Base-by-base conservation (phyloP, 2,329 filamentous ascomycete species). In the Apiospora sp. region DNA sequence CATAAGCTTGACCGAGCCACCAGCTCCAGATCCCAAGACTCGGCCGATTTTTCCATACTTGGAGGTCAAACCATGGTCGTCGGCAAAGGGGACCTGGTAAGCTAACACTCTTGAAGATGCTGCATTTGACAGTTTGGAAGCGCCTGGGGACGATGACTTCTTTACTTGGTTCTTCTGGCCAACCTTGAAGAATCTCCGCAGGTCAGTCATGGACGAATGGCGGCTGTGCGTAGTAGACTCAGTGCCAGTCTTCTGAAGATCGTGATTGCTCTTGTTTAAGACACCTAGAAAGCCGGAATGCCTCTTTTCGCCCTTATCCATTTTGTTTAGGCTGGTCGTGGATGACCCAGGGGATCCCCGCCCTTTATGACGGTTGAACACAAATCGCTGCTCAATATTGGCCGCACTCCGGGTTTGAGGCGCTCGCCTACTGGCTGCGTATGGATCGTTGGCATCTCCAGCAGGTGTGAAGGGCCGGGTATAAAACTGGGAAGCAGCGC, bases 11-110 rank as follows among this genome's bases (percentile, higher is more conserved):
- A 99, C 96, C 0, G 96, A 98, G 37, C 96, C 96, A 69, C 96
- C 96, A 41, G 96, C 96, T 37, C 96, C 96, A 41, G 96, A 96
- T 6, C 96, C 96, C 16, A 99, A 88, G 0, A 98, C 94, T 80
- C 94, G 96, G 72, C 96, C 96, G 75, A 99, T 92, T 80, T 98
- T 98, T 67, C 96, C 96, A 81, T 98, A 99, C 79, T 96, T 98
- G 72, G 93, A 94, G 68, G 93, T 89, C 27, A 98, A 86, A 4
- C 95, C 94, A 80, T 98, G 95, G 77, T 98, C 96, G 78, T 98
- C 96, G 30, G 93, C 94, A 81, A 99, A 99, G 0, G 96, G 96
- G 71, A 97, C 90, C 78, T 92, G 92, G 73, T 89, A 86, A n/a
- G 27, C 68, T 1, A 85, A 83, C 12, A 86, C 86, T 73, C 85